Base-by-base conservation (phyloP, 495 filamentous ascomycete genomes). In the Xylaria flabelliformis region DNA sequence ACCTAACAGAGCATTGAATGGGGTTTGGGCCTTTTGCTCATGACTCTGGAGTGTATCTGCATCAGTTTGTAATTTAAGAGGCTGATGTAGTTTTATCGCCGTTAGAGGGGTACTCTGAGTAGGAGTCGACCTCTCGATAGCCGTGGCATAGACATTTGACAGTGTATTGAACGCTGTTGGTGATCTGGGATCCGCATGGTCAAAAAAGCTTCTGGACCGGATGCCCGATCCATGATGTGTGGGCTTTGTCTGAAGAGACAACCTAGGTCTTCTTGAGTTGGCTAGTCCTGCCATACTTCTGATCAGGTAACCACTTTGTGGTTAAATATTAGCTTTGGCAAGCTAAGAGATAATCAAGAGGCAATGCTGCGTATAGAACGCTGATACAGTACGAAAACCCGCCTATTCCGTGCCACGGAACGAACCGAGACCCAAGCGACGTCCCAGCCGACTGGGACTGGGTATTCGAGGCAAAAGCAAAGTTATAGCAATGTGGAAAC, bases 161-260 rank as follows among this genome's bases (percentile, higher is more conserved):
- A 94, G 91, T 46, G 93, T 97, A 78, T 95, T 97, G 79, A 92
- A 91, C 29, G 90, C 82, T 5, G 93, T 96, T 7, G 93, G 92
- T 9, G 93, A 94, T 41, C 88, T 88, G 21, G 91, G 84, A 51
- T 91, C 86, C 2, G 90, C 78, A 59, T 78, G 76, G 19, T 80
- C 74, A 48, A 82, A 79, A 36, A 82, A 75, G 19, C 72, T 73
- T 64, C 80, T 82, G 61, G 80, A 74, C 8, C 80, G 76, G 62
- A 80, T 77, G 55, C 72, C 73, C 58, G 70, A 78, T 12, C 80
- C 68, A 67, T 70, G 62, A 68, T 71, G 64, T 36, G 69, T 63
- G 10, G 76, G 34, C 70, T 80, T 85, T 63, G 94, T 97, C 83
- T 97, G 92, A 46, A 97, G 88, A 67, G 91, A 92, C 74, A 97